Base-by-base conservation (phyloP, 2,329 filamentous ascomycete species). In the Sarocladiaceae sp. region DNA sequence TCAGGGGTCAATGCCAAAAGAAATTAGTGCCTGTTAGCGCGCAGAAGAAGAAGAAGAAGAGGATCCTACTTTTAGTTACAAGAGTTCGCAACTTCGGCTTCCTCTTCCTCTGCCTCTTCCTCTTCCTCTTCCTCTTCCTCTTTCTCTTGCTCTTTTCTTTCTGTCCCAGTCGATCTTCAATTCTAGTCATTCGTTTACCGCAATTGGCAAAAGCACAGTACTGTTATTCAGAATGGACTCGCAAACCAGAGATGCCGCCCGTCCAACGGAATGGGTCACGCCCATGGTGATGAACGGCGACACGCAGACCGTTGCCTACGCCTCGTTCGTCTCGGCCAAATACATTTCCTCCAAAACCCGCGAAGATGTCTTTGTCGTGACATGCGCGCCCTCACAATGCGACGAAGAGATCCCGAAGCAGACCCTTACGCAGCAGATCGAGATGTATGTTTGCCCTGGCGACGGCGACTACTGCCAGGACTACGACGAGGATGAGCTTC, bases 371-470 rank as follows among this genome's bases (percentile, higher is more conserved):
- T 43, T 33, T 24, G 40, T 27, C 9, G 18, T 43, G 26, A 21
- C 26, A n/a, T 43, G 40, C 27, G 40, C 26, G 6, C 15, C 40
- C 18, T 33, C 40, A 12, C 40, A 43, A 24, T 43, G 40, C 40
- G 10, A 24, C 35, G 37, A 12, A 9, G 40, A 13, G 6, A 4
- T 43, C 27, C 40, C 40, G 6, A 33, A 43, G 27, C 40, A 43
- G 27, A 43, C 40, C 40, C 10, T 43, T 18, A 43, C 40, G 15
- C 40, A 43, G 29, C 4, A 13, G 5, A 31, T 43, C 40, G 40
- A 43, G 40, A 29, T 43, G 27, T 21, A 21, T 11, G 40, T 43
- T 18, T 43, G 40, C 40, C 40, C 40, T n/a, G 27, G 40, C 29
- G 29, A 43, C 27, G 11, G n/a, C 24, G 18, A 4, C 27, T 33